Conservation (phyloP, 2,329 filamentous ascomycete species). For the Ilyonectria mors-panacis region DNA sequence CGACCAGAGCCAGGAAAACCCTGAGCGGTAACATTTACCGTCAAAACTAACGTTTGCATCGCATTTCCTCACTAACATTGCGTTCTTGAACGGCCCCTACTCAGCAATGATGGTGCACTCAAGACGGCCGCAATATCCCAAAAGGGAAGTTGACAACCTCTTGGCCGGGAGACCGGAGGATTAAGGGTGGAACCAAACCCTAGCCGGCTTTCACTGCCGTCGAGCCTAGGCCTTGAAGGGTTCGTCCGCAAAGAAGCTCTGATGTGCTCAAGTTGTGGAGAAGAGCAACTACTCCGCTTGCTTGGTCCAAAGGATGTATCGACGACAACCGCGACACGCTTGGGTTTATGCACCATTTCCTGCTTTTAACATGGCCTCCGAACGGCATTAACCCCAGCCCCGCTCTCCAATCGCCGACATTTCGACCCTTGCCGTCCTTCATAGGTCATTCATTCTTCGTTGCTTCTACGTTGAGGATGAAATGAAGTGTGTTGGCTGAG, state of each 20-base stretch:
- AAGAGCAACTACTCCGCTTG: constrained; percentile 25
- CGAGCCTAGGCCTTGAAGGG: constrained; percentile 28
- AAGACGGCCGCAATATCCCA: constrained; percentile 37
- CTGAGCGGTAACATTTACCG: background rate
- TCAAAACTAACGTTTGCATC: constrained; percentile 3
- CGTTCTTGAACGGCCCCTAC: constrained; percentile 12
- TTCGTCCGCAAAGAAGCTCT: constrained; percentile 17
- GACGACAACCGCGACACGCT: constrained; percentile 18
- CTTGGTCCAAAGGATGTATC: constrained; percentile 10
- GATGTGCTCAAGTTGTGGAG: constrained; percentile 22
- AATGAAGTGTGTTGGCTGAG: background rate
- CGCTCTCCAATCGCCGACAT: constrained; percentile 28
- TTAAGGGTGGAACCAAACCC: constrained; percentile 15
- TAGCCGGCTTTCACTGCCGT: constrained; percentile 28
- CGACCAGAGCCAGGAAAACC: background rate
- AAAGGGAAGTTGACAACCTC: constrained; percentile 41
- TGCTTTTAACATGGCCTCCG: constrained; percentile 24
- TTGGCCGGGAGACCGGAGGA: constrained; percentile 4
- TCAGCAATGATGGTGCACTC: constrained; percentile 26
- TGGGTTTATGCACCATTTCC: constrained; percentile 37
- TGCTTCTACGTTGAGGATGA: background rate
- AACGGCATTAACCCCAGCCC: constrained; percentile 29
- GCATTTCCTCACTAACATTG: constrained; percentile 9
- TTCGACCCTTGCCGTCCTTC: constrained; percentile 13
- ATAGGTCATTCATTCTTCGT: constrained; percentile 7